These are phyloP conservation scores for Curvularia spicifera DNA, from an alignment of 2,329 filamentous ascomycete genomes.

Conservation along the genomic window DNA sequence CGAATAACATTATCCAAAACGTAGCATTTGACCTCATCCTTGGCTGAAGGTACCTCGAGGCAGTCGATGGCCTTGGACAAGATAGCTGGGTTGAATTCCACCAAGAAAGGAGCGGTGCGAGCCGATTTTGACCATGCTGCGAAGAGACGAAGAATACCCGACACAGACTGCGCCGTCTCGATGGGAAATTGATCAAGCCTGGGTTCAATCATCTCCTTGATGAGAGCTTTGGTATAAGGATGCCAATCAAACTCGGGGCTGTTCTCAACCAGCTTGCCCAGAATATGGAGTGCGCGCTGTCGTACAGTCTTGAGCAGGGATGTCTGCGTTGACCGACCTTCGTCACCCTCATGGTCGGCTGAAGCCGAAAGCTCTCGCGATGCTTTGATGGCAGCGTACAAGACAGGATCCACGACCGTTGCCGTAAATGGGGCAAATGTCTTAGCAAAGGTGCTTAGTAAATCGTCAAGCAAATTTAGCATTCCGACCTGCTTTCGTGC, in stretches of 20 bases:
- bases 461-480: conserved; percentile 86
- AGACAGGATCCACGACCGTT: conserved; percentile 74
- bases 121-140: conserved; percentile 77
- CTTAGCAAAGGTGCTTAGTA: conserved; percentile 82
- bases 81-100: conserved; percentile 64
- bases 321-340: conserved; percentile 39
- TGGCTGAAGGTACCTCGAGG: conserved; percentile 73
- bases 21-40: conserved; percentile 85
- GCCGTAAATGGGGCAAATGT: conserved; percentile 72
- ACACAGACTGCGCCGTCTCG: conserved; percentile 90
- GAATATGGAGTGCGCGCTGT: conserved; percentile 79
- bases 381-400: conserved; percentile 80
- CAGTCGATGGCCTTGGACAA: conserved; percentile 75
- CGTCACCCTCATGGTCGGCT: conserved; percentile 38
- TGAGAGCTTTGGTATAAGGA: conserved; percentile 72
- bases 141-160: conserved; percentile 80
- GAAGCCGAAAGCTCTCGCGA: conserved; percentile 52
- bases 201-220: conserved; percentile 76
- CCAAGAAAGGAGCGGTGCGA: conserved; percentile 72
- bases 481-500: conserved; percentile 86
- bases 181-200: conserved; percentile 77
- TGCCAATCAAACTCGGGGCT: conserved; percentile 74
- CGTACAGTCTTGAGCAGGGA: conserved; percentile 72
- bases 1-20: conserved; percentile 77
- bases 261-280: conserved; percentile 78